Evolutionary conservation across 768 basidiomycete species (phyloP), one percentile per base, ranked within the genome.

Genomic region (Fibroporia radiculosa): DNA sequence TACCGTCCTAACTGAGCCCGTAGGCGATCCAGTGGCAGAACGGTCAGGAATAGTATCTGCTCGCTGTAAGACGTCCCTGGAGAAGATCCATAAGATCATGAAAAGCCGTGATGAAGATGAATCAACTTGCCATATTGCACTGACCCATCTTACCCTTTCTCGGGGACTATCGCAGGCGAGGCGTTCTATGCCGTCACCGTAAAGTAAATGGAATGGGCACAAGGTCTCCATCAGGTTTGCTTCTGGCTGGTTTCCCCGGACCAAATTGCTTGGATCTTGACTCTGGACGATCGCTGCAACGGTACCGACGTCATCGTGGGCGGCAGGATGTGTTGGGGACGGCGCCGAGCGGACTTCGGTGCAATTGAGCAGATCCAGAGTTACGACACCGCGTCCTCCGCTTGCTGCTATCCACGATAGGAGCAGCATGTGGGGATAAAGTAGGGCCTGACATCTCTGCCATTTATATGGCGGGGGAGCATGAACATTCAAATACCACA

Each of bases 401-500:
- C 81, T 83, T 1, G 84, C 77, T 4, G 87, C 83, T 44, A 88
- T 72, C 93, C 93, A 96, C 8, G 86, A 88, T 3, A 96, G 71
- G 2, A 93, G 66, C 2, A 96, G 71, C 66, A 86, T 82, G 50
- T 87, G 78, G n/a, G 79, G 88, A 56, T 86, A 93, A 1, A 87
- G 70, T 36, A 89, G 70, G 0, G 82, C 90, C 58, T 87, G 86
- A 56, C 79, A 92, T 50, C 88, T 74, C 65, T 82, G 78, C 87
- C 85, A 90, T 48, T 72, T 66, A 62, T 82, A 92, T 0, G 86
- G 85, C 18, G 83, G 78, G 3, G 75, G 59, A 0, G 84, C 82
- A 56, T 96, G 93, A 0, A 95, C 93, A 45, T 96, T 95, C 43
- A 96, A 77, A 58, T 92, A 96, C 84, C 89, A 95, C 1, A 96